Evolutionary conservation across 805 yeast species (phyloP), one percentile per base, ranked within the genome.

Genomic region (Nakazawaea anatomiae): DNA sequence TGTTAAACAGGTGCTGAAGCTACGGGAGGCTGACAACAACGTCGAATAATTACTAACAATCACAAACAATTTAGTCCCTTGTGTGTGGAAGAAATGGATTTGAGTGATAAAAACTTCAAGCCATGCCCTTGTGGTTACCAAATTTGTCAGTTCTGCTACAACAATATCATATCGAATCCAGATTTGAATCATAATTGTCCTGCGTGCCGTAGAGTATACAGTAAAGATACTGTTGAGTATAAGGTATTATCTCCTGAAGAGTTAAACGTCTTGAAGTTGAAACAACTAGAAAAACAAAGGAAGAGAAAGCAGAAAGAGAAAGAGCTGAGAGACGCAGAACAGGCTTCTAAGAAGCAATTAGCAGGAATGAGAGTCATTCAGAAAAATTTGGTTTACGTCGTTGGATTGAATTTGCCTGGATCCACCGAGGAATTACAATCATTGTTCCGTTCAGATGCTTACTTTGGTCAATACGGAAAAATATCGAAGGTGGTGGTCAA

Each of bases 91-190:
- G 97, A 94, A 66, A 85, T 94, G 90, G 99, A 94, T 68, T 83
- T 92, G 45, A 87, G 96, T 14, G 99, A 94, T 69, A 89, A 87
- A 63, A 89, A 90, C 71, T 94, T 94, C 76, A 89, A 87, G 67
- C 99, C 99, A n/a, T 94, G 99, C 74, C 98, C 98, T 1, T 94
- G 99, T 72, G 99, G 99, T 18, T 94, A 94, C 63, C 97, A 95
- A 67, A 88, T 94, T 52, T 94, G 99, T 68, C 98, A 92, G 75
- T 94, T 94, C 65, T 94, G 99, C 68, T 94, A 92, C 75, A 94
- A 94, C 71, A 92, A 91, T 66, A 94, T 94, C 61, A 80, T 97
- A 57, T 94, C 89, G 57, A 92, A 92, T 60, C 97, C 97, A 1
- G 97, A 94, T 65, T 73, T 92, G 55, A 91, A 91, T 65, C 98